Evolutionary conservation across 2,329 filamentous ascomycete genomes (phyloP).

Genomic region (Colletotrichum tropicale): DNA sequence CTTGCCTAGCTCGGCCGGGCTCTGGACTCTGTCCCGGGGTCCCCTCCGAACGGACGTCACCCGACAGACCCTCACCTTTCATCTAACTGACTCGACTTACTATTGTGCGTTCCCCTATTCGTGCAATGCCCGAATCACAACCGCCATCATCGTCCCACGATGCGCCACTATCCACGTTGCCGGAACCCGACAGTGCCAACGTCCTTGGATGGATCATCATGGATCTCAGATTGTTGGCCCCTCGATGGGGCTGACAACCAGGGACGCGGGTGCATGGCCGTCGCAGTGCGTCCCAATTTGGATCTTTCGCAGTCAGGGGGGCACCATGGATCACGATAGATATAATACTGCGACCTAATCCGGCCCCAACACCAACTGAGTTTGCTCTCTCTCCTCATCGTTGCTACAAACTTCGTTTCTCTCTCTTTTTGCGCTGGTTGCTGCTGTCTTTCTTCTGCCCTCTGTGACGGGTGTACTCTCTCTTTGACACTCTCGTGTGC

Average conservation of each 20-base stretch:
- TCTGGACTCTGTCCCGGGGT: neutral
- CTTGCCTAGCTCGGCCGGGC: neutral
- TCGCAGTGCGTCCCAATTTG: neutral
- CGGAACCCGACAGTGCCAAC: neutral
- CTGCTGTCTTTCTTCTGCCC: constrained; percentile 2
- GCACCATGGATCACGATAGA: neutral
- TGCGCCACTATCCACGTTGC: neutral
- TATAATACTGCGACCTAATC: neutral
- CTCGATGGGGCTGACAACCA: neutral
- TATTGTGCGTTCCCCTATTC: neutral
- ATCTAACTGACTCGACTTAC: neutral
- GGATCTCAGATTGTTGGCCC: neutral
- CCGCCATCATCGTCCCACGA: neutral
- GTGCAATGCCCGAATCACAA: neutral
- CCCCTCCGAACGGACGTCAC: neutral
- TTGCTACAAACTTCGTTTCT: neutral
- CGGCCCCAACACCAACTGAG: neutral
- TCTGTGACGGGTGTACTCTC: constrained; percentile 20
- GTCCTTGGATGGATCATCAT: neutral
- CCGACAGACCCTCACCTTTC: neutral
- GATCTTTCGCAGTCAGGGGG: neutral
- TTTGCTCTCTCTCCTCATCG: neutral
- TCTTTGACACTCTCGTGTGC: constrained; percentile 12
- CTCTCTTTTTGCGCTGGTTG: constrained; percentile 10
- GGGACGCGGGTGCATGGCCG: neutral